Conservation (phyloP, 2,329 filamentous ascomycete genomes). For the Plenodomus lindquistii region DNA sequence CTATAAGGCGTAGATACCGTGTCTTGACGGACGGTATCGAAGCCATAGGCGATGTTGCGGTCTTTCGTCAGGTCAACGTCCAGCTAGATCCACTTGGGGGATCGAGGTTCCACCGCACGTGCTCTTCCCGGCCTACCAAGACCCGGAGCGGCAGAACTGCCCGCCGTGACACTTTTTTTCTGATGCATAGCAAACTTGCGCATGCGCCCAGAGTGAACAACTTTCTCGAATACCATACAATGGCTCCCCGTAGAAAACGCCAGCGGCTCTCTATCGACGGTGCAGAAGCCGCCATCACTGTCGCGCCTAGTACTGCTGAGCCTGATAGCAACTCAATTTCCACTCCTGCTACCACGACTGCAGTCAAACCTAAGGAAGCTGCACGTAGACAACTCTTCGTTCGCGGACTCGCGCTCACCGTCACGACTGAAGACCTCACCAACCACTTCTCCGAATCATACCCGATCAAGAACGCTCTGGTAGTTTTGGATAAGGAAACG, state of each 20-base stretch:
- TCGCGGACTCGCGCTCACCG: constrained; percentile 76
- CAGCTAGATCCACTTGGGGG: too few species aligned
- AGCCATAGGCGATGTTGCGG: too few species aligned
- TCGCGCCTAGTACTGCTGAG: constrained; percentile 23
- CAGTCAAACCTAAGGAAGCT: constrained; percentile 29
- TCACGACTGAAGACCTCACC: constrained; percentile 80
- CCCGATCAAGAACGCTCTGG: constrained; percentile 93
- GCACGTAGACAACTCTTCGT: constrained; percentile 73
- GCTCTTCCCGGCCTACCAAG: constrained; percentile 8
- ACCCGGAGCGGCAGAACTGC: constrained; percentile 9
- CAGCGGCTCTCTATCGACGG: constrained; percentile 48
- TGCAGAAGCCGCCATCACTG: constrained; percentile 34
- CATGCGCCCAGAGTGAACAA: constrained; percentile 1
- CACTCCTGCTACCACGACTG: constrained; percentile 8
- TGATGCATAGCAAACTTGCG: not conserved
- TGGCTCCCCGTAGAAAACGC: constrained; percentile 48
- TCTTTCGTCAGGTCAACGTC: too few species aligned
- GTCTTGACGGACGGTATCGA: too few species aligned
- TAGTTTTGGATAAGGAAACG: constrained; percentile 81
- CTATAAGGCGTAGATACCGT: too few species aligned
- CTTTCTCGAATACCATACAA: constrained; percentile 14
- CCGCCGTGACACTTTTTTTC: constrained; percentile 20
- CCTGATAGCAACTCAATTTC: not conserved
- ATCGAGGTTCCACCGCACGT: constrained; percentile 2
- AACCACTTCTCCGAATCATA: constrained; percentile 93